Conservation (phyloP, 768 basidiomycete genomes). For the Mycena filopes region DNA sequence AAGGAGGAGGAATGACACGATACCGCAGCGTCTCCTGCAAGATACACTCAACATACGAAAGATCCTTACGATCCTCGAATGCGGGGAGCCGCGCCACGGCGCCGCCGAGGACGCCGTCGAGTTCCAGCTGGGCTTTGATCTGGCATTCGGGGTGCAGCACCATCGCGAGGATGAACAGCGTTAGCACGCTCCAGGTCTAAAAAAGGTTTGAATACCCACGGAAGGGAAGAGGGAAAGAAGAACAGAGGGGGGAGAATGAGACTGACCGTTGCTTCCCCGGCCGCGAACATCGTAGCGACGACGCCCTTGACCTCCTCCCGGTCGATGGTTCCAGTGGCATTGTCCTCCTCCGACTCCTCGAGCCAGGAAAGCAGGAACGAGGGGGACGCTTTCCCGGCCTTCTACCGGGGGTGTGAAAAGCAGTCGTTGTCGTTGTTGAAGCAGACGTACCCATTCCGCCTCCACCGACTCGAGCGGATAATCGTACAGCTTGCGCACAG, state of each 20-base stretch:
- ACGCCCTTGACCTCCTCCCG: constrained; percentile 26
- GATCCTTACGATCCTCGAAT: constrained; percentile 25
- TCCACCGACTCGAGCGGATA: constrained; percentile 14
- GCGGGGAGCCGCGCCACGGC: constrained; percentile 33
- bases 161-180: constrained; percentile 40
- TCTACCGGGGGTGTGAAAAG: too few species aligned
- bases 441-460: constrained; percentile 16
- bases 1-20: too few species aligned
- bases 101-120: constrained; percentile 37
- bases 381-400: constrained; percentile 22
- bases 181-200: constrained; percentile 6
- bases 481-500: constrained; percentile 16
- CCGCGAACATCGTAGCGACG: constrained; percentile 27
- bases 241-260: too few species aligned
- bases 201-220: too few species aligned
- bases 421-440: too few species aligned
- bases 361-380: constrained; percentile 33
- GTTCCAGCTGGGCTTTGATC: constrained; percentile 37
- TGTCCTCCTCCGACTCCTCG: constrained; percentile 29
- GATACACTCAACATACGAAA: constrained; percentile 35
- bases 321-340: not conserved
- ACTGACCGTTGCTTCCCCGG: constrained; percentile 1
- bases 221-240: too few species aligned
- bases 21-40: constrained; percentile 29
- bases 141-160: constrained; percentile 38